Evolutionary conservation across 306 rosid genomes (phyloP).

Genomic region (Adenanthera pavonina): DNA sequence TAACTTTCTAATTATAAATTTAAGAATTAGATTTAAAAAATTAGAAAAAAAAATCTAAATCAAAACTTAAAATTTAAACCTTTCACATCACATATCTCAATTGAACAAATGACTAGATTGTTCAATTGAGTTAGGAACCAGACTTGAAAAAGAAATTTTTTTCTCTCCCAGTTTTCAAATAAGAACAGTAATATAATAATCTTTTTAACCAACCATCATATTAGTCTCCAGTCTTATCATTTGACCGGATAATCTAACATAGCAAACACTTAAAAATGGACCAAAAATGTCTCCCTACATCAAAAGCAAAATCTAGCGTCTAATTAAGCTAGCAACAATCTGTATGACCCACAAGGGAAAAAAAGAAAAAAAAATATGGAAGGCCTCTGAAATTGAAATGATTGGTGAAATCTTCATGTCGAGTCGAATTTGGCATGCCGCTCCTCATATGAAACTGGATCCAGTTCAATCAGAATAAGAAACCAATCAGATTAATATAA

Average conservation of each 20-base stretch:
- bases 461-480: slow-evolving; percentile 37
- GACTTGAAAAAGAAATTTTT: no score
- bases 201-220: not conserved
- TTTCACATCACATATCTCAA: no score
- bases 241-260: not conserved
- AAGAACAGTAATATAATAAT: no score
- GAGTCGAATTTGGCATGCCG: slow-evolving; percentile 66
- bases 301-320: not conserved
- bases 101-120: no score
- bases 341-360: not conserved
- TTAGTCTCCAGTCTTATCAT: not conserved
- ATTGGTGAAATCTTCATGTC: slow-evolving; percentile 40
- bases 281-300: not conserved
- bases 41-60: no score
- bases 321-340: not conserved
- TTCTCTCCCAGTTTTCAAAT: no score
- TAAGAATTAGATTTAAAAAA: no score
- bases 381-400: slow-evolving; percentile 29
- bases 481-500: slow-evolving; percentile 21
- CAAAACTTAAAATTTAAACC: no score
- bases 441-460: slow-evolving; percentile 86
- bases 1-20: no score
- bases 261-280: not conserved
- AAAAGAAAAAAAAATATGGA: not conserved
- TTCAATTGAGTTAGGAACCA: no score